Percentiles rank a stretch among this genome's conserved stretches.
phyloP scores from a whole-genome alignment of 805 yeast genomes.

The Monosporozyma yasuniensis region DNA sequence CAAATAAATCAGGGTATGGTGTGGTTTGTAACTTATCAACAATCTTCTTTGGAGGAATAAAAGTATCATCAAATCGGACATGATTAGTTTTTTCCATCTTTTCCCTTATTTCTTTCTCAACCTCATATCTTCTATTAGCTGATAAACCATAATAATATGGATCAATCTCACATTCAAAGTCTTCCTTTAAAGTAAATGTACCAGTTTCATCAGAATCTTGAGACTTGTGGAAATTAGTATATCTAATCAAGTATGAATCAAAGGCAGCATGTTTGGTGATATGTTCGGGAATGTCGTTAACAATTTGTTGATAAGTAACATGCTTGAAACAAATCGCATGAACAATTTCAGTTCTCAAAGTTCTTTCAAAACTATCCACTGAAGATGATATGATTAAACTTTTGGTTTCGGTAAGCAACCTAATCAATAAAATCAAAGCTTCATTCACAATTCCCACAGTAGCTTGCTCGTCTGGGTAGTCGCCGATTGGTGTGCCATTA shows the following conservation, averaged over 20 bases:
- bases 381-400: slow-evolving; percentile 44
- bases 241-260: slow-evolving; percentile 47
- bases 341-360: slow-evolving; percentile 62
- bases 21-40: slow-evolving; percentile 30
- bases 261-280: slow-evolving; percentile 64
- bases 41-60: slow-evolving; percentile 44
- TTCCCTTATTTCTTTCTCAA: slow-evolving; percentile 53
- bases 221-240: slow-evolving; percentile 59
- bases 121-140: slow-evolving; percentile 75
- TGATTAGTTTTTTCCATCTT: slow-evolving; percentile 35
- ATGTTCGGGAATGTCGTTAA: slow-evolving; percentile 66
- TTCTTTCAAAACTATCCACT: slow-evolving; percentile 39
- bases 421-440: slow-evolving; percentile 58
- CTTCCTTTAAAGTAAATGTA: slow-evolving; percentile 55
- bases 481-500: slow-evolving; percentile 33
- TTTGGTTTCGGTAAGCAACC: slow-evolving; percentile 57
- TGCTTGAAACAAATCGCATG: slow-evolving; percentile 76
- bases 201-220: slow-evolving; percentile 51
- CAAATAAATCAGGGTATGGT: slow-evolving; percentile 38
- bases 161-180: slow-evolving; percentile 48
- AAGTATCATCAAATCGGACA: slow-evolving; percentile 39
- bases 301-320: slow-evolving; percentile 60
- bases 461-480: slow-evolving; percentile 36
- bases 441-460: slow-evolving; percentile 68
- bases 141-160: slow-evolving; percentile 77